Evolutionary conservation across 257 asterid species (phyloP).

Genomic region (Jasminum sambac): DNA sequence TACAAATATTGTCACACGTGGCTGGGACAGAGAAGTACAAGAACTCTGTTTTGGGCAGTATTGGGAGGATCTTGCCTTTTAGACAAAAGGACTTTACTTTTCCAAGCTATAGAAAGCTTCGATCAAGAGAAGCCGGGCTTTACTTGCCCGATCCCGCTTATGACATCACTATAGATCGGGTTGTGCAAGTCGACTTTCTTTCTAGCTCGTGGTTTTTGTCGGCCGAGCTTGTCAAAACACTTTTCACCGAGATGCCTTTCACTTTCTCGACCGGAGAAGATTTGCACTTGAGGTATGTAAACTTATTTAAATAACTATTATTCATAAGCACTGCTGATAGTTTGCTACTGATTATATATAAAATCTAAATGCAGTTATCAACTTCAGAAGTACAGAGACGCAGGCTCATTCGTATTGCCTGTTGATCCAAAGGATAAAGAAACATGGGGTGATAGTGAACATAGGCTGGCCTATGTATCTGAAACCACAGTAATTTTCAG

Average conservation of each 20-base stretch:
- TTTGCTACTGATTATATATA: not conserved
- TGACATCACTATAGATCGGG: conserved; percentile 62
- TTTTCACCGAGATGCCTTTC: conserved; percentile 82
- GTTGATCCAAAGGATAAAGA: conserved; percentile 83
- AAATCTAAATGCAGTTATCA: conserved; percentile 63
- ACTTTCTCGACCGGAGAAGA: conserved; percentile 96
- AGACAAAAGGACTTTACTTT: conserved; percentile 74
- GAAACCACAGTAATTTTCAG: conserved; percentile 96
- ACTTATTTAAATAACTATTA: not conserved
- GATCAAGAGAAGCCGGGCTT: conserved; percentile 89
- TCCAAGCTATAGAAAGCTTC: conserved; percentile 85
- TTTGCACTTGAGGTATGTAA: conserved; percentile 74
- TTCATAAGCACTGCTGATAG: not conserved
- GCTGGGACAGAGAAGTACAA: conserved; percentile 87
- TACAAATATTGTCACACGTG: conserved; percentile 73
- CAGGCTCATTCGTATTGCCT: conserved; percentile 80
- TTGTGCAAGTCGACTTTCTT: conserved; percentile 90
- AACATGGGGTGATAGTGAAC: conserved; percentile 98
- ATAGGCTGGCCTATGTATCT: conserved; percentile 82
- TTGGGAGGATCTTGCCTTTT: conserved; percentile 91
- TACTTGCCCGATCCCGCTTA: conserved; percentile 98
- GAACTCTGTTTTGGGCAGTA: conserved; percentile 86
- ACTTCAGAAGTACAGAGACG: conserved; percentile 93
- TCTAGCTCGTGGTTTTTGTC: conserved; percentile 97
- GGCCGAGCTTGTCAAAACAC: conserved; percentile 77